Evolutionary conservation across 805 yeast genomes (phyloP).

Genomic region (Lipomyces spencermartinsiae): DNA sequence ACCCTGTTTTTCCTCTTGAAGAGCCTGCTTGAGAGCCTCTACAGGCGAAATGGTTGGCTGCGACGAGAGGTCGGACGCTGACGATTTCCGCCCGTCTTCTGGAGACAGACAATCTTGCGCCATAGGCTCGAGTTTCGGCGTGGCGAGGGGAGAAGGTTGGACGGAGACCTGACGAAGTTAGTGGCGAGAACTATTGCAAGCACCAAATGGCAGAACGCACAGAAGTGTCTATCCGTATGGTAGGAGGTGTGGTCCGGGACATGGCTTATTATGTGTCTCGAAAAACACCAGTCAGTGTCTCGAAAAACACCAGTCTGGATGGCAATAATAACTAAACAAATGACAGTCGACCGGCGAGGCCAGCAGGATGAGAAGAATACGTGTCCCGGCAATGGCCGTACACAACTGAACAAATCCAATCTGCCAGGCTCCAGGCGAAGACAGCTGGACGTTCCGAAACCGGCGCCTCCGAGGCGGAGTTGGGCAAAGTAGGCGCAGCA

Average conservation of each 20-base stretch:
- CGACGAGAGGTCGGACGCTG: constrained; percentile 21
- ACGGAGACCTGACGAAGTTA: constrained; percentile 4
- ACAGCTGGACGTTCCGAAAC: not conserved
- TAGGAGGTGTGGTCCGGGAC: constrained; percentile 28
- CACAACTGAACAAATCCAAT: not conserved
- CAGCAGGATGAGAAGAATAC: not conserved
- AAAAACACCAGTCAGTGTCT: not conserved
- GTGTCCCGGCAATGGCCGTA: not conserved
- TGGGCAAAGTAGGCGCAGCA: not conserved
- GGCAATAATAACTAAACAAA: not conserved
- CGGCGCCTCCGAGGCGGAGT: not conserved
- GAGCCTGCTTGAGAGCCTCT: constrained; percentile 25
- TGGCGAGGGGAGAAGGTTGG: constrained; percentile 7
- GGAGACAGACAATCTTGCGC: not conserved
- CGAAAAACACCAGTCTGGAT: not conserved
- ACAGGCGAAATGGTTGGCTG: constrained; percentile 30
- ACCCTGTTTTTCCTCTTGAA: constrained; percentile 23
- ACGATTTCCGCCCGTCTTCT: constrained; percentile 6
- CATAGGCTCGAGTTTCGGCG: not conserved
- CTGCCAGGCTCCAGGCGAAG: not conserved
- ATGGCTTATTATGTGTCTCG: constrained; percentile 1
- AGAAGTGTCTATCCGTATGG: constrained; percentile 34
- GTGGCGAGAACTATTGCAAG: not conserved
- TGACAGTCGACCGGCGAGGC: not conserved
- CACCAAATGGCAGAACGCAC: constrained; percentile 6